Percentiles rank a stretch among this genome's conserved stretches.
These are phyloP conservation scores for Filobasidium uniguttulatum DNA, from an alignment of 1,284 basidiomycete genomes.

Conservation along the genomic window DNA sequence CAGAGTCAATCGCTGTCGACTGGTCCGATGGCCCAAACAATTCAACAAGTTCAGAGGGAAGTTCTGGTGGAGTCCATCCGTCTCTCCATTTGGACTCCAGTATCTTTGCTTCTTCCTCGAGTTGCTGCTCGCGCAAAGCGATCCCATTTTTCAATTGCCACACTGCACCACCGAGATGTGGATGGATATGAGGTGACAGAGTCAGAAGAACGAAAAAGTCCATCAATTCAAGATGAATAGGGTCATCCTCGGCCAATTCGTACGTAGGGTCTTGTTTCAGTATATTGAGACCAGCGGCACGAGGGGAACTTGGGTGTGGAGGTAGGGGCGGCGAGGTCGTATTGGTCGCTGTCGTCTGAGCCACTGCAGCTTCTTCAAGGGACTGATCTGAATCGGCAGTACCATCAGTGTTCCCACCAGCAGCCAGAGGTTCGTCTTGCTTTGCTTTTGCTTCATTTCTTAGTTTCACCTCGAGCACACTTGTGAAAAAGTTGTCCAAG, in stretches of 20 bases:
- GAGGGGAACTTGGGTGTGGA: constrained; percentile 13
- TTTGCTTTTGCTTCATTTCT: no score
- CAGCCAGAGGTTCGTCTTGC: no score
- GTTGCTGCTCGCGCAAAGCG: constrained; percentile 19
- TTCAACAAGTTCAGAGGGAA: neutral
- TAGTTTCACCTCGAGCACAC: no score
- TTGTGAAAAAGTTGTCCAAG: no score
- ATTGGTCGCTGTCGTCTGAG: constrained; percentile 1
- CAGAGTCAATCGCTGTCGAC: neutral
- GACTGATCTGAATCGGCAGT: no score
- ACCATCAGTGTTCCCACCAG: no score
- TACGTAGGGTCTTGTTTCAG: constrained; percentile 1
- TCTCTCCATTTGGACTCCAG: neutral
- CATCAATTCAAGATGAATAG: neutral
- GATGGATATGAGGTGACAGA: constrained; percentile 25
- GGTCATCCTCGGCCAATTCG: neutral
- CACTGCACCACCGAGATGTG: constrained; percentile 27
- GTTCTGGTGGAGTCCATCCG: no score
- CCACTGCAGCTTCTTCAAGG: no score
- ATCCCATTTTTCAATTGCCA: constrained; percentile 25
- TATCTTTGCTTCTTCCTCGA: constrained; percentile 6
- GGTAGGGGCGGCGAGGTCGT: constrained; percentile 17
- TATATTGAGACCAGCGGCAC: neutral
- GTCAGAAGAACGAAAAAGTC: constrained; percentile 27
- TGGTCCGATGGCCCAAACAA: neutral